These are phyloP conservation scores for Raphidocelis subcapitata DNA, from an alignment of 139 green algal species.

Conservation along the genomic window DNA sequence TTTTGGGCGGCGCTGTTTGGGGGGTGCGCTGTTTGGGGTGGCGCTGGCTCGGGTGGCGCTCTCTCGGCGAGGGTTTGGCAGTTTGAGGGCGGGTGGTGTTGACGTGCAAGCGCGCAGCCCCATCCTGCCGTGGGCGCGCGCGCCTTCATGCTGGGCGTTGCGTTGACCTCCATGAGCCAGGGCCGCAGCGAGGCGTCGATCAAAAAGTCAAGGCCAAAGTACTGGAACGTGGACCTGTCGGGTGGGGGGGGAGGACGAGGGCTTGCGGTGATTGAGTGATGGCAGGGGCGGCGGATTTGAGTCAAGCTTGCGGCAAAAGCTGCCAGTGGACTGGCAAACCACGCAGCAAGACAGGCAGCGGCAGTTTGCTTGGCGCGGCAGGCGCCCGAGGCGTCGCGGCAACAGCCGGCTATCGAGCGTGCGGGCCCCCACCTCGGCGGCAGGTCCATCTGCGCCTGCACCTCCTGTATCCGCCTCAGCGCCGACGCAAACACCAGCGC, in stretches of 20 bases:
- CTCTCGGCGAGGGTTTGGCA: too few relatives aligned
- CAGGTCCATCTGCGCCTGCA: constrained; percentile 30
- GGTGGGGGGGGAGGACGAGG: constrained; percentile 3
- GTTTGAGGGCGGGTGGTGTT: too few relatives aligned
- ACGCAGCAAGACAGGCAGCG: too few relatives aligned
- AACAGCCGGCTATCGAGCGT: too few relatives aligned
- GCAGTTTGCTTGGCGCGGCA: neutral
- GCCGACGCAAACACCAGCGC: constrained; percentile 36
- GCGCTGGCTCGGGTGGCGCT: too few relatives aligned
- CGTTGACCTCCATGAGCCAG: constrained; percentile 56
- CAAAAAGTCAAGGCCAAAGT: constrained; percentile 52
- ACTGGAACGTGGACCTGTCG: constrained; percentile 39
- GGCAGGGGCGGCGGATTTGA: neutral
- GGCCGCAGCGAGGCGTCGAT: constrained; percentile 34
- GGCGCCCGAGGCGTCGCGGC: neutral
- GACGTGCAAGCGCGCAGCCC: too few relatives aligned
- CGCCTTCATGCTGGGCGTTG: constrained; percentile 56
- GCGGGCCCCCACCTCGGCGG: constrained; percentile 14
- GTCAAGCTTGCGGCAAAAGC: constrained; percentile 2
- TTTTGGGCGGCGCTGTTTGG: neutral
- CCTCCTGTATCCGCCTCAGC: constrained; percentile 23
- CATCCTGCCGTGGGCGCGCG: too few relatives aligned
- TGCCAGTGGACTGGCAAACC: neutral
- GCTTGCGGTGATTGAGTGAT: constrained; percentile 3
- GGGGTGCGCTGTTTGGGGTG: neutral